These are phyloP conservation scores for Paraurostyla sp. DNA, from an alignment of 73 alveolate genomes.

Conservation along the genomic window DNA sequence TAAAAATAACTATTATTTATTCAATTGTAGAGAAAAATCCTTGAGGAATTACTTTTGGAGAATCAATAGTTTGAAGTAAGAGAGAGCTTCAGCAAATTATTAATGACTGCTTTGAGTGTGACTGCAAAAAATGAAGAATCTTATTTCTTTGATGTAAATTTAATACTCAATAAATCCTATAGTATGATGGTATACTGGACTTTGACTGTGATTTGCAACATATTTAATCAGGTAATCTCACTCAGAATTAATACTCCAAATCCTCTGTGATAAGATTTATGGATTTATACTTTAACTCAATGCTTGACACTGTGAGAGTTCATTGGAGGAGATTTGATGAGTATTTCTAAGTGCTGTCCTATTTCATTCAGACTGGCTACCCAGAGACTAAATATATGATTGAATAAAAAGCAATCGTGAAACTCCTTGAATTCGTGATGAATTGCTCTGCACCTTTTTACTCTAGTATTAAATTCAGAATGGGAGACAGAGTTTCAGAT, in stretches of 20 bases:
- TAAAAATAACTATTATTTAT: not conserved
- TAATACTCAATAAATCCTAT: not conserved
- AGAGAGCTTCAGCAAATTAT: constrained; percentile 56
- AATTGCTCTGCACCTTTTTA: constrained; percentile 62
- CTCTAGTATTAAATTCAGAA: not conserved
- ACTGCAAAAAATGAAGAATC: constrained; percentile 75
- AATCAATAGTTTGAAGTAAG: constrained; percentile 62
- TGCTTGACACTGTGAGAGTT: constrained; percentile 62
- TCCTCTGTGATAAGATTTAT: constrained; percentile 62
- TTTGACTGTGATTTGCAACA: not conserved
- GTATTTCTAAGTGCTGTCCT: constrained; percentile 61
- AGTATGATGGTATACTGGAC: not conserved
- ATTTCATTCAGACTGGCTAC: constrained; percentile 57
- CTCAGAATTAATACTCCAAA: not conserved
- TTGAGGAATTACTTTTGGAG: constrained; percentile 51
- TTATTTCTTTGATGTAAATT: constrained; percentile 38
- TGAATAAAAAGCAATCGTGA: constrained; percentile 36
- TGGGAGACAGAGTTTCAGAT: constrained; percentile 64
- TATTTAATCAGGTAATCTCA: not conserved
- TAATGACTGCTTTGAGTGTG: constrained; percentile 63
- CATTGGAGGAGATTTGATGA: constrained; percentile 71
- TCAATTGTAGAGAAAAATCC: constrained; percentile 28
- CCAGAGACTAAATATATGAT: constrained; percentile 50
- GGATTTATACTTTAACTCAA: constrained; percentile 48
- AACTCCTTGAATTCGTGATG: constrained; percentile 68